phyloP scores from a whole-genome alignment of 225 moss, liverwort and hornwort species.

The Antitrichia curtipendula region DNA sequence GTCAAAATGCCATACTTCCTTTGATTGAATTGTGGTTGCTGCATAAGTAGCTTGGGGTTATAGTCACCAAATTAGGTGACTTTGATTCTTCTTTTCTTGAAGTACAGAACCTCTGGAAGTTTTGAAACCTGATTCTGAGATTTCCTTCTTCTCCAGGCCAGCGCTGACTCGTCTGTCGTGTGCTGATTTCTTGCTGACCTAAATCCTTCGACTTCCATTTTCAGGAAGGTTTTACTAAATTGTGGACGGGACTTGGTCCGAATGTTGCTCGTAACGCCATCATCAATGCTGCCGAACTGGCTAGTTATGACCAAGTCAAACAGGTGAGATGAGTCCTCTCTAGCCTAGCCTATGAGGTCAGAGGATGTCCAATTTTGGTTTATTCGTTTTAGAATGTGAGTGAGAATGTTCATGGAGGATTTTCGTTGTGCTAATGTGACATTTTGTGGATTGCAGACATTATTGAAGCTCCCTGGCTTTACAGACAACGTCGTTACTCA shows the following conservation, averaged over 20 bases:
- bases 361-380: background rate
- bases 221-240: slow-evolving; percentile 82
- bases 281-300: slow-evolving; percentile 94
- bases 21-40: background rate
- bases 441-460: slow-evolving; percentile 35
- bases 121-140: background rate
- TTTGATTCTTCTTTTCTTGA: background rate
- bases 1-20: background rate
- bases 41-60: background rate
- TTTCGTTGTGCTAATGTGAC: background rate
- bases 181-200: background rate
- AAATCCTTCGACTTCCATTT: background rate
- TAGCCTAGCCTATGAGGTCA: background rate
- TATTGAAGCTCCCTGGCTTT: slow-evolving; percentile 91
- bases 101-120: background rate
- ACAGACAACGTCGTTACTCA: slow-evolving; percentile 88
- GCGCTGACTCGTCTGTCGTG: background rate
- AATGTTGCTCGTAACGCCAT: slow-evolving; percentile 98
- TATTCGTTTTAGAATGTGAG: background rate
- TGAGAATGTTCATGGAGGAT: background rate
- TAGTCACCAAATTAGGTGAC: background rate
- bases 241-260: slow-evolving; percentile 96
- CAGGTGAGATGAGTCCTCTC: slow-evolving; percentile 37
- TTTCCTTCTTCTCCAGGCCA: background rate
- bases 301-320: slow-evolving; percentile 99